phyloP scores from a whole-genome alignment of 192 early-diverging fungal genomes.

The Podila epigama region DNA sequence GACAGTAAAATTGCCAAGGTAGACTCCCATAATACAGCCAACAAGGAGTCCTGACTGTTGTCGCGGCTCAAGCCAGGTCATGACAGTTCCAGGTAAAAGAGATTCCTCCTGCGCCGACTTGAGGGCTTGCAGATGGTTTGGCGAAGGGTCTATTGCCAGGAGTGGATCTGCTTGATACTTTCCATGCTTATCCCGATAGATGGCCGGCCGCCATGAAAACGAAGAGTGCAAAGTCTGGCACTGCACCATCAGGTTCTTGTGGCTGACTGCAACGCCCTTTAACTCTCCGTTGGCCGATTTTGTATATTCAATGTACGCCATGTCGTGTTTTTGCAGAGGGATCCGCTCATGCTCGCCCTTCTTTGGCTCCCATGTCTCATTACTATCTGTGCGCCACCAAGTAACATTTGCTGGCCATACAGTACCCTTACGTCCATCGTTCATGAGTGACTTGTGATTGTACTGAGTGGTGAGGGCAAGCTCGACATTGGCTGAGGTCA shows the following conservation, averaged over 20 bases:
- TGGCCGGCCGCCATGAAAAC: slow-evolving; percentile 26
- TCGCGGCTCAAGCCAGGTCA: slow-evolving; percentile 74
- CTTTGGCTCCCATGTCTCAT: slow-evolving; percentile 65
- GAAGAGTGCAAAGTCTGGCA: slow-evolving; percentile 46
- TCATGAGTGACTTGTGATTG: slow-evolving; percentile 70
- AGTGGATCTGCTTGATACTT: slow-evolving; percentile 24
- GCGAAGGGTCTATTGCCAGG: slow-evolving; percentile 8
- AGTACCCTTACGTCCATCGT: slow-evolving; percentile 65
- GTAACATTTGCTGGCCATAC: slow-evolving; percentile 68
- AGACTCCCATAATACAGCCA: slow-evolving; percentile 69
- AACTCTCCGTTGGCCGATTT: slow-evolving; percentile 80
- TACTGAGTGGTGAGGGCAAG: slow-evolving; percentile 79
- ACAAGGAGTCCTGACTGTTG: slow-evolving; percentile 77
- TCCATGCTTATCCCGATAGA: slow-evolving; percentile 28
- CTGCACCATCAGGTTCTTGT: slow-evolving; percentile 73
- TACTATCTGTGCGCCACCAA: slow-evolving; percentile 81
- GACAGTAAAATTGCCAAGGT: slow-evolving; percentile 68
- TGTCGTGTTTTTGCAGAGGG: slow-evolving; percentile 53
- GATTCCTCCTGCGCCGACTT: not conserved
- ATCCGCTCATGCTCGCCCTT: slow-evolving; percentile 55
- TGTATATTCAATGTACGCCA: slow-evolving; percentile 85
- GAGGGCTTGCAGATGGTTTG: slow-evolving; percentile 1
- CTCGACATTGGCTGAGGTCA: slow-evolving; percentile 66
- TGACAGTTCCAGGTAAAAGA: slow-evolving; percentile 54
- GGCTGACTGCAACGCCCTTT: slow-evolving; percentile 78